Evolutionary conservation across 2,329 filamentous ascomycete genomes (phyloP).

Genomic region (Emericellopsis atlantica): DNA sequence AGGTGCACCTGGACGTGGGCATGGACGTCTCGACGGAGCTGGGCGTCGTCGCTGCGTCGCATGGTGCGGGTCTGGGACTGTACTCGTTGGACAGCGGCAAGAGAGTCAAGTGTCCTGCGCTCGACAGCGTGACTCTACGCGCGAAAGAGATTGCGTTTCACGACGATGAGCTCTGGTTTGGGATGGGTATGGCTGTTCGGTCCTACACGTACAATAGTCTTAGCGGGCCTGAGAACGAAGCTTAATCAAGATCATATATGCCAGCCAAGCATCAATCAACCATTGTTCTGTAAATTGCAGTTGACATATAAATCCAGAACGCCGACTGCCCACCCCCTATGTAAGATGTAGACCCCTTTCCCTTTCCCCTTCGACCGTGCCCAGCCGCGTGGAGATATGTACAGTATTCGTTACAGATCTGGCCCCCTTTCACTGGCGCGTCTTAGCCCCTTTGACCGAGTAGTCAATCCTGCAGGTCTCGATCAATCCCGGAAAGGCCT

Average conservation of each 20-base stretch:
- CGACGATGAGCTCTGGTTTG: conserved; percentile 26
- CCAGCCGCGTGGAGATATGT: too few relatives aligned
- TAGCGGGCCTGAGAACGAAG: too few relatives aligned
- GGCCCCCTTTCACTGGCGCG: too few relatives aligned
- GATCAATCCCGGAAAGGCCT: conserved; percentile 41
- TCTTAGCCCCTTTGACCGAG: conserved; percentile 1
- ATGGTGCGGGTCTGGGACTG: conserved; percentile 31
- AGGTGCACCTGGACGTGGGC: conserved; percentile 35
- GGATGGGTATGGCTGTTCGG: background rate
- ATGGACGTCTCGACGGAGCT: conserved; percentile 9
- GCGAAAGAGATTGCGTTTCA: conserved; percentile 18
- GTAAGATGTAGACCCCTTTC: too few relatives aligned
- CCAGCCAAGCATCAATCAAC: too few relatives aligned
- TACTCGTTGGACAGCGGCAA: conserved; percentile 36
- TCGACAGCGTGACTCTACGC: background rate
- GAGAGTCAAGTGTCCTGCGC: conserved; percentile 13
- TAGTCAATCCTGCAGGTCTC: conserved; percentile 15
- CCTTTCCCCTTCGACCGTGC: too few relatives aligned
- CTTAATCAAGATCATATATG: too few relatives aligned
- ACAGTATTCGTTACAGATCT: too few relatives aligned
- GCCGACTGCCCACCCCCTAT: too few relatives aligned
- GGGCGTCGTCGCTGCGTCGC: conserved; percentile 39
- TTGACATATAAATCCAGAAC: too few relatives aligned
- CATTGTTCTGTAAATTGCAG: too few relatives aligned
- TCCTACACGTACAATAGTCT: too few relatives aligned